A percentile compares a stretch with the other conserved stretches of the same genome.
Conservation (phyloP, 495 filamentous ascomycete species). For the Chaetomidium leptoderma region DNA sequence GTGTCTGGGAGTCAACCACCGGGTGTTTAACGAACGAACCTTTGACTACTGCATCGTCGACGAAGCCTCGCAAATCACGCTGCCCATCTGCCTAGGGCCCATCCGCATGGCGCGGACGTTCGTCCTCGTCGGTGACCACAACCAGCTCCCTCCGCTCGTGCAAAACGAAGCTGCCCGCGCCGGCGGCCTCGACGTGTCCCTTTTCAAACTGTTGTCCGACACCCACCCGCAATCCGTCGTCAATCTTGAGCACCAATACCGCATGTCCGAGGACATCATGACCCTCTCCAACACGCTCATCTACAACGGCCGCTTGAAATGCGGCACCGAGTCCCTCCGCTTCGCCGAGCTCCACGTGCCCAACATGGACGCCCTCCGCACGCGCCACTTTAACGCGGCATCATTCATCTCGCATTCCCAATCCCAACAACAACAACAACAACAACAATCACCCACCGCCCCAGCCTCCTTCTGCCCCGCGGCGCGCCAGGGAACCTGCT, state of each 20-base stretch:
- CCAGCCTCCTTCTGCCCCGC: slow-evolving; percentile 50
- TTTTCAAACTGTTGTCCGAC: slow-evolving; percentile 91
- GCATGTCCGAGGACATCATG: slow-evolving; percentile 98
- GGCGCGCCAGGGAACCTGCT: slow-evolving; percentile 56
- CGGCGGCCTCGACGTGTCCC: slow-evolving; percentile 84
- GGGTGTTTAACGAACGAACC: slow-evolving; percentile 77
- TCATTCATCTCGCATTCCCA: slow-evolving; percentile 31
- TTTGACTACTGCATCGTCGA: slow-evolving; percentile 99
- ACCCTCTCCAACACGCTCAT: slow-evolving; percentile 87
- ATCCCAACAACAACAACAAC: slow-evolving; percentile 8
- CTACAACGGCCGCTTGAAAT: slow-evolving; percentile 83
- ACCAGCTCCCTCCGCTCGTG: slow-evolving; percentile 89
- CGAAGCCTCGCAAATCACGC: slow-evolving; percentile 94
- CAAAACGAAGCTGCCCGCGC: slow-evolving; percentile 82
- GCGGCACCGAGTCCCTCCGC: slow-evolving; percentile 74
- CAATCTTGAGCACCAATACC: slow-evolving; percentile 91
- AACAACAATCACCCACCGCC: slow-evolving; percentile 39
- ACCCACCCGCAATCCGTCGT: slow-evolving; percentile 80
- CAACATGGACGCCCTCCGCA: slow-evolving; percentile 50
- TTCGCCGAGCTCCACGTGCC: slow-evolving; percentile 54
- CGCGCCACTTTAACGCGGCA: slow-evolving; percentile 50
- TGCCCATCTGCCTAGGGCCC: slow-evolving; percentile 88
- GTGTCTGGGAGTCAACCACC: slow-evolving; percentile 84
- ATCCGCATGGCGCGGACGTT: slow-evolving; percentile 92
- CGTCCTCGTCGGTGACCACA: slow-evolving; percentile 93